Base-by-base conservation (phyloP, 2,329 filamentous ascomycete species). In the Epichloe amarillans region DNA sequence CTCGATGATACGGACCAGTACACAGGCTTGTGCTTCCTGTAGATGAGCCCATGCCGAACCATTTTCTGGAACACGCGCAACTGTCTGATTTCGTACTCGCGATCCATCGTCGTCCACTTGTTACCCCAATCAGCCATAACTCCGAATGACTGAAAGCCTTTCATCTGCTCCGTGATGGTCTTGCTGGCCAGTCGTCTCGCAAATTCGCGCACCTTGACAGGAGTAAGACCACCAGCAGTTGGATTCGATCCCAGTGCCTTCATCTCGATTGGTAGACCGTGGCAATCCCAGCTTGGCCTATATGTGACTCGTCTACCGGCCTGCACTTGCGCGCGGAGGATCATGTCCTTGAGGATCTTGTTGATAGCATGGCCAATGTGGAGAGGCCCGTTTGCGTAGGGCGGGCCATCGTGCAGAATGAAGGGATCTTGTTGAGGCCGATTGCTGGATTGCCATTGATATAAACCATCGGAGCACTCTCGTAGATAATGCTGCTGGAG, bases 361-460 rank as follows among this genome's bases (percentile, higher is more conserved):
- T 98, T 98, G 63, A 98, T 72, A 37, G 93, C 89, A 72, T 98
- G 93, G 3, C 93, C 93, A 54, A 94, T 82, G 62, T 98, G 93
- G 10, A 98, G 77, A 43, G 77, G 79, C 14, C 93, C 93, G 69
- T 98, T 98, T 56, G 93, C 93, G 65, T 97, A 98, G 0, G 93
- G 93, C 0, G 93, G 93, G 0, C 93, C 93, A 80, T 98, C 93
- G 63, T 97, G 93, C 8, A 98, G 74, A 2, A 89, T 72, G 57
- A 97, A 98, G 0, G 76, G 73, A 42, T 79, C 68, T 37, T 77
- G 68, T 44, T 76, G 68, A 3, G 77, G 71, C 55, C 80, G 69
- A 53, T 74, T 69, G 51, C 67, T 65, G 55, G 75, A 73, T 72
- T 98, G 93, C 90, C 90, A 96, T 61, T 79, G 72, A 71, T 97